These are phyloP conservation scores for Tympanopsis confertula DNA, from an alignment of 2,329 filamentous ascomycete genomes.

Conservation along the genomic window DNA sequence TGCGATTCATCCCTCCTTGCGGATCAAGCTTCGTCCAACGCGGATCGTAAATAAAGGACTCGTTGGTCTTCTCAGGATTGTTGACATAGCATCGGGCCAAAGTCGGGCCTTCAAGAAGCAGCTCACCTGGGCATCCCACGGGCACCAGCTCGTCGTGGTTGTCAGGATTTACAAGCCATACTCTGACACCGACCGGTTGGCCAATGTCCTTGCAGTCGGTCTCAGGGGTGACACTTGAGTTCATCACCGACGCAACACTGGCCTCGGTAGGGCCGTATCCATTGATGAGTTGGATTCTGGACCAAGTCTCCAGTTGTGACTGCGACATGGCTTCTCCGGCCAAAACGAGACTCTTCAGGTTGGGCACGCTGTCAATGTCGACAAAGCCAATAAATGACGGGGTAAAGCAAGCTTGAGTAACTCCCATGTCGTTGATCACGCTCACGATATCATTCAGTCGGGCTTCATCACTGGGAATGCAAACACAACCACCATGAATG, in stretches of 20 bases:
- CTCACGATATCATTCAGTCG: constrained; percentile 19
- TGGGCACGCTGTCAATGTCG: not conserved
- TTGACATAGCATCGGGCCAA: constrained; percentile 24
- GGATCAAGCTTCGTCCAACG: constrained; percentile 13
- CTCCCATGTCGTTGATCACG: not conserved
- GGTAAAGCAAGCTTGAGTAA: not conserved
- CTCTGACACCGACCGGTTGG: no score
- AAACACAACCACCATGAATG: constrained; percentile 15
- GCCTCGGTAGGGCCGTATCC: constrained; percentile 23
- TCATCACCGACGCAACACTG: constrained; percentile 17
- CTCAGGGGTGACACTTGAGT: constrained; percentile 10
- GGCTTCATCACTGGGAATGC: constrained; percentile 23
- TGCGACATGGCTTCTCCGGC: constrained; percentile 14
- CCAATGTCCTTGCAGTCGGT: not conserved
- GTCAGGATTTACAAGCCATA: no score
- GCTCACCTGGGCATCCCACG: no score
- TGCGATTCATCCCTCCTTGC: not conserved
- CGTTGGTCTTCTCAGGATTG: constrained; percentile 20
- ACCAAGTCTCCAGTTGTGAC: constrained; percentile 20
- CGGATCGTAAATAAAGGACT: constrained; percentile 21
- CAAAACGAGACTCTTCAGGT: not conserved
- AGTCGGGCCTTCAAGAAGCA: no score
- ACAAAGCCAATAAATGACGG: not conserved
- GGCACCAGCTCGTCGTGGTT: no score
- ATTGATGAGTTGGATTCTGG: constrained; percentile 20